Percentiles rank a stretch among this genome's conserved stretches.
These are phyloP conservation scores for Phytopythium boreale DNA, from an alignment of 352 stramenopile species.

Conservation along the genomic window DNA sequence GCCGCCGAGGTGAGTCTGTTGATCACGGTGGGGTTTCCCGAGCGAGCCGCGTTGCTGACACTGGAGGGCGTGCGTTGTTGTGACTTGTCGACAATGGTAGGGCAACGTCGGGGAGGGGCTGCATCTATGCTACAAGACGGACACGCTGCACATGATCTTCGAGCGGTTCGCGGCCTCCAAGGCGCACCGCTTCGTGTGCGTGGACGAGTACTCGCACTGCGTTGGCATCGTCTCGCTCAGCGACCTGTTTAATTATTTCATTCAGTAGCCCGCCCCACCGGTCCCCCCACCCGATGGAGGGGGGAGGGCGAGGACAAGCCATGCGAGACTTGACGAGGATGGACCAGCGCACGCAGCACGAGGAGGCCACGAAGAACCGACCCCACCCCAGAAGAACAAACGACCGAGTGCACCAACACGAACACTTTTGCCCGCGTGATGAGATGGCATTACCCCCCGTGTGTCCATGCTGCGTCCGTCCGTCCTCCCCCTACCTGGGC, in stretches of 20 bases:
- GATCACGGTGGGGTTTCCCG: too few species aligned
- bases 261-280: constrained; percentile 46
- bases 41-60: not conserved
- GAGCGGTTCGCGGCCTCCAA: constrained; percentile 85
- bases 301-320: not conserved
- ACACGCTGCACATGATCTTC: constrained; percentile 90
- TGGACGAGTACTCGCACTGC: constrained; percentile 81
- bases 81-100: too few species aligned
- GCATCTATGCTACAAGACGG: constrained; percentile 86
- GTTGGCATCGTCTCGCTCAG: constrained; percentile 85
- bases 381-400: too few species aligned
- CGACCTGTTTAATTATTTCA: constrained; percentile 91
- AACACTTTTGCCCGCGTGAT: not conserved
- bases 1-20: constrained; percentile 67
- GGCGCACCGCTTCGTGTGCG: constrained; percentile 82
- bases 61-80: not conserved
- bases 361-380: not conserved
- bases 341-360: not conserved
- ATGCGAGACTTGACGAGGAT: not conserved
- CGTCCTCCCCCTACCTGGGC: too few species aligned
- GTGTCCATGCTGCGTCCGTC: too few species aligned
- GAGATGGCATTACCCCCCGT: not conserved
- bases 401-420: not conserved
- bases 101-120: constrained; percentile 78
- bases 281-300: too few species aligned